Evolutionary conservation across 2,329 filamentous ascomycete genomes (phyloP).

Genomic region (Aspergillus tanneri): DNA sequence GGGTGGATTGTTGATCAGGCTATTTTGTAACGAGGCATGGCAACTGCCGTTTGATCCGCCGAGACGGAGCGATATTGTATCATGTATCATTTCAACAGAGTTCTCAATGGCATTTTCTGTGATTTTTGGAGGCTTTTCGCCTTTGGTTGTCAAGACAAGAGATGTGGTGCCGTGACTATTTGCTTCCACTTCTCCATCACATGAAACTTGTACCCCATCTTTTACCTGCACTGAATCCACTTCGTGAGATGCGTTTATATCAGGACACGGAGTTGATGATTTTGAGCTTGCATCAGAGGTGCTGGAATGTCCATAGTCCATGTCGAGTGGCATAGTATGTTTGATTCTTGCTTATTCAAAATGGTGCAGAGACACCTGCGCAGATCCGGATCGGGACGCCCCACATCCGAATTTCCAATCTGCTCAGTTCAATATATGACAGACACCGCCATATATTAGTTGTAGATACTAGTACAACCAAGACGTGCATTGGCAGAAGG

Average conservation of each 20-base stretch:
- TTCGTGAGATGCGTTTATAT: conserved; percentile 14
- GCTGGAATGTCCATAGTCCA: conserved; percentile 31
- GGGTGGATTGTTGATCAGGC: conserved; percentile 44
- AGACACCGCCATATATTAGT: no score
- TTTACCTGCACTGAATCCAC: conserved; percentile 10
- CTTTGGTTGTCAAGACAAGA: background rate
- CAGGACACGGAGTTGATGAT: conserved; percentile 16
- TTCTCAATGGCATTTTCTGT: background rate
- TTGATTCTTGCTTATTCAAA: conserved; percentile 3
- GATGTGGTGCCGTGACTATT: background rate
- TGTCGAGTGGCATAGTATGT: conserved; percentile 23
- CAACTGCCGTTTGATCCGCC: no score
- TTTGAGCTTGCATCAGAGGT: conserved; percentile 24
- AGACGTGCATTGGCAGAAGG: no score
- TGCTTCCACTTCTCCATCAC: conserved; percentile 12
- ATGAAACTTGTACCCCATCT: conserved; percentile 3
- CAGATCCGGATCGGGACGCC: conserved; percentile 3
- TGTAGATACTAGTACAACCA: no score
- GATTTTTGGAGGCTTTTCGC: conserved; percentile 4
- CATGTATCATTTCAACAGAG: background rate
- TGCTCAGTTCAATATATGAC: no score
- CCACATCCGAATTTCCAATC: conserved; percentile 2
- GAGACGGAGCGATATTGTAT: background rate
- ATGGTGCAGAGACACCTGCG: conserved; percentile 13
- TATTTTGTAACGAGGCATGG: no score